Conservation (phyloP, 768 basidiomycete genomes). For the Russula earlei region DNA sequence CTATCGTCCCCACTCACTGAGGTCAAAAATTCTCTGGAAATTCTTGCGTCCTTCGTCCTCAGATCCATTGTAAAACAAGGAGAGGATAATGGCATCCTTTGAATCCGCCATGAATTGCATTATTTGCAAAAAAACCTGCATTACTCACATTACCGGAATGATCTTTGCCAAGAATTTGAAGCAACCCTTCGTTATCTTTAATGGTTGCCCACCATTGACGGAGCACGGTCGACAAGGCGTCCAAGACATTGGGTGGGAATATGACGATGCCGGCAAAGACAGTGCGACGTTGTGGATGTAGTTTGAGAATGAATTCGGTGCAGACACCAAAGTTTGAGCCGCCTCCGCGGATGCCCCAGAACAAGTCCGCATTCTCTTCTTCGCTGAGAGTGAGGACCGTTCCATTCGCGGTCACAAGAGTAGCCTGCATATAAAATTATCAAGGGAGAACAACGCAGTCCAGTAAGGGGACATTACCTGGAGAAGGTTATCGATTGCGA, state of each 20-base stretch:
- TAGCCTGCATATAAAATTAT: conserved; percentile 26
- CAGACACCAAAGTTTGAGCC: conserved; percentile 36
- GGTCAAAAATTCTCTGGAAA: conserved; percentile 38
- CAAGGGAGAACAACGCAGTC: conserved; percentile 10
- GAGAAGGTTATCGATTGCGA: conserved; percentile 40
- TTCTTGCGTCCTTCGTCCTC: conserved; percentile 37
- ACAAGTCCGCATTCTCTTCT: conserved; percentile 33
- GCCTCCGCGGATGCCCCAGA: conserved; percentile 36
- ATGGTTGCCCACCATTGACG: conserved; percentile 31
- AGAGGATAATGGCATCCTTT: conserved; percentile 32
- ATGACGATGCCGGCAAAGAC: conserved; percentile 37
- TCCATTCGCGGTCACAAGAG: conserved; percentile 38
- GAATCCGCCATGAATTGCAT: neutral
- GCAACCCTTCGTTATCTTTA: conserved; percentile 34
- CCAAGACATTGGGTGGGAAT: conserved; percentile 26
- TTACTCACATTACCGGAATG: conserved; percentile 33
- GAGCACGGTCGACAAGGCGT: neutral
- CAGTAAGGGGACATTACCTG: conserved; percentile 23
- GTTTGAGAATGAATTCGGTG: conserved; percentile 38
- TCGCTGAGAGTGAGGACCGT: conserved; percentile 27
- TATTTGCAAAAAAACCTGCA: neutral
- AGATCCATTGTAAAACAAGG: conserved; percentile 42
- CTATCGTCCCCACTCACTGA: conserved; percentile 27
- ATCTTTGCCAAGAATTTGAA: conserved; percentile 28
- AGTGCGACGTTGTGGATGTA: conserved; percentile 41